A percentile compares a stretch with the other conserved stretches of the same genome.
These are phyloP conservation scores for Naganishia cerealis DNA, from an alignment of 1,284 basidiomycete genomes.

Conservation along the genomic window DNA sequence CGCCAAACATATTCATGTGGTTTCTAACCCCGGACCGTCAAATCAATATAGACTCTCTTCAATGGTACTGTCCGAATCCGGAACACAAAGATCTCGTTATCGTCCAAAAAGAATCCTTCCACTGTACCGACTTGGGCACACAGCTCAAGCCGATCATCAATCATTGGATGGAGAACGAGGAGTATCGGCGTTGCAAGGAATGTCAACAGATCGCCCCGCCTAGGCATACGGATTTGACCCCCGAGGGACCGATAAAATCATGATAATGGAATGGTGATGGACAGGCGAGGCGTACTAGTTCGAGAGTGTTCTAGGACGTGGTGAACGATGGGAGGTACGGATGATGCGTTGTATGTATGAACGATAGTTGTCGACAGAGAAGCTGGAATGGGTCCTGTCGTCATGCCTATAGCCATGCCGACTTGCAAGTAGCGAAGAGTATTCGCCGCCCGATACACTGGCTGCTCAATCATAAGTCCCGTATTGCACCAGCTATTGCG, in stretches of 20 bases:
- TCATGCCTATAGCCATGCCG: not conserved
- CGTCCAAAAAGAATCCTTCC: conserved; percentile 82
- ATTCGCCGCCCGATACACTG: too few relatives aligned
- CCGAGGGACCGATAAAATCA: not conserved
- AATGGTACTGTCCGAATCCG: conserved; percentile 85
- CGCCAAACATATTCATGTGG: not conserved
- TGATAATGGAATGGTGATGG: not conserved
- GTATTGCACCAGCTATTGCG: conserved; percentile 11
- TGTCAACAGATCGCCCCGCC: conserved; percentile 67
- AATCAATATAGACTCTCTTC: conserved; percentile 69
- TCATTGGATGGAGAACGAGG: conserved; percentile 66
- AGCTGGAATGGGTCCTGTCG: not conserved
- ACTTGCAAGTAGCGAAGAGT: too few relatives aligned
- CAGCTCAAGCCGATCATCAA: conserved; percentile 91
- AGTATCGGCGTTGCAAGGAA: conserved; percentile 65
- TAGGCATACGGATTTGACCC: conserved; percentile 35
- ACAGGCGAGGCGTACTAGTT: not conserved
- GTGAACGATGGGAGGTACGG: too few relatives aligned
- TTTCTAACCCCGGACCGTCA: not conserved
- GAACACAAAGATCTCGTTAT: conserved; percentile 70
- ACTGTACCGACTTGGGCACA: conserved; percentile 85
- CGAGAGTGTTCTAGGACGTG: not conserved
- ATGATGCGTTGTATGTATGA: too few relatives aligned
- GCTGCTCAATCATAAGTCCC: not conserved
- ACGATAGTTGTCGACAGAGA: too few relatives aligned